phyloP scores from a whole-genome alignment of 192 early-diverging fungal genomes.

The Rhizophagus sp. region DNA sequence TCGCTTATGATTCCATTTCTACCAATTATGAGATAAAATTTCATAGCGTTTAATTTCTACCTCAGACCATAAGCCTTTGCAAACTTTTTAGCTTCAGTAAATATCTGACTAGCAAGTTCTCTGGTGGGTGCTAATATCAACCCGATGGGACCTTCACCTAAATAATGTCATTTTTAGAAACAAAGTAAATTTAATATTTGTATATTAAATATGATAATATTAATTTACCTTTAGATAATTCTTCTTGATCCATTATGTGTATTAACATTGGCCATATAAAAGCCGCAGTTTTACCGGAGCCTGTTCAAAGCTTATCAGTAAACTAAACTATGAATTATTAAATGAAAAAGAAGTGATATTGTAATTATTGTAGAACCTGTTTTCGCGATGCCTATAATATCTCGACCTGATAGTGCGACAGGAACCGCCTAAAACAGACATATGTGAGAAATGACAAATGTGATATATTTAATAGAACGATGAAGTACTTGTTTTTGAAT shows the following conservation, averaged over 20 bases:
- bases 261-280: conserved; percentile 83
- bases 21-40: conserved; percentile 10
- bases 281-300: conserved; percentile 85
- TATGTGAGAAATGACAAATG: background rate
- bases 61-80: conserved; percentile 72
- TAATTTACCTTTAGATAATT: conserved; percentile 50
- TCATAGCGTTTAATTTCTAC: conserved; percentile 35
- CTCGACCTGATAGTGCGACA: conserved; percentile 73
- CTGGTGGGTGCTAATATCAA: conserved; percentile 77
- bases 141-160: conserved; percentile 82
- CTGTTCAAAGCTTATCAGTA: background rate
- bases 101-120: conserved; percentile 80
- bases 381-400: conserved; percentile 83
- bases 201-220: background rate
- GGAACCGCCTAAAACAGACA: conserved; percentile 58
- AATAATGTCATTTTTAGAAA: background rate
- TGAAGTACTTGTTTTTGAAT: conserved; percentile 65
- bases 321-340: background rate
- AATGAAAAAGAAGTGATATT: background rate
- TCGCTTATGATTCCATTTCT: conserved; percentile 27
- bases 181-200: no score
- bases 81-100: conserved; percentile 77
- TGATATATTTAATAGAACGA: background rate
- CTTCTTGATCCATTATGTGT: conserved; percentile 84
- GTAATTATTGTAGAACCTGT: conserved; percentile 49